Evolutionary conservation across 176 grass and related monocot genomes (phyloP).

Genomic region (Phragmites australis): DNA sequence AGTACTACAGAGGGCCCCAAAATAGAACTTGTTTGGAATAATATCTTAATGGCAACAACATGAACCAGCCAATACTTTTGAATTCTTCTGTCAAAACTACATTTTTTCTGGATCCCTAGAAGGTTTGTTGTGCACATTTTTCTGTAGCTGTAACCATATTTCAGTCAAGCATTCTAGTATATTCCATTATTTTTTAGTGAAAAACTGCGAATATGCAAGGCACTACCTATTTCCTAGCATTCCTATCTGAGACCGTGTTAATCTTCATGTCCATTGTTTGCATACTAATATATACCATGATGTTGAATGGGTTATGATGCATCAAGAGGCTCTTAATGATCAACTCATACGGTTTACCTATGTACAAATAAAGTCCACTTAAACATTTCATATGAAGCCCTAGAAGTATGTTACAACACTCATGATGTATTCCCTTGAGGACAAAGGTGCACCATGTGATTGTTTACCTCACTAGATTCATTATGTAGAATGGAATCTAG

Average conservation of each 20-base stretch:
- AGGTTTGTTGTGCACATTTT: conserved; percentile 17
- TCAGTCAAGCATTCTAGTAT: background rate
- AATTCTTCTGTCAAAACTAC: background rate
- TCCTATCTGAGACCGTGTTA: background rate
- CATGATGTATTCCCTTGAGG: background rate
- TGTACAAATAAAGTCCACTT: background rate
- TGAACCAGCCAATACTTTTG: background rate
- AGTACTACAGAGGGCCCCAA: background rate
- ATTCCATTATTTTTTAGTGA: background rate
- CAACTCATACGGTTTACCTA: background rate
- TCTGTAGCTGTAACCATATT: background rate
- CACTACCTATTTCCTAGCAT: background rate
- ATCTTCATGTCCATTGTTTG: background rate
- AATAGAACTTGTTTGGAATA: background rate
- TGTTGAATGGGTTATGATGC: background rate
- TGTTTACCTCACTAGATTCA: background rate
- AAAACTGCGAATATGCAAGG: conserved; percentile 5
- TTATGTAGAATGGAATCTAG: background rate
- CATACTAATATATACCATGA: background rate
- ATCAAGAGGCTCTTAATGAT: conserved; percentile 1
- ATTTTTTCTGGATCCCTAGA: background rate
- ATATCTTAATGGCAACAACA: conserved; percentile 18
- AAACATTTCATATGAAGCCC: background rate
- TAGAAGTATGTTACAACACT: background rate
- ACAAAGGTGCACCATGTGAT: background rate